Conservation (phyloP, 148 eudicot species). For the Chenopodium quinoa region DNA sequence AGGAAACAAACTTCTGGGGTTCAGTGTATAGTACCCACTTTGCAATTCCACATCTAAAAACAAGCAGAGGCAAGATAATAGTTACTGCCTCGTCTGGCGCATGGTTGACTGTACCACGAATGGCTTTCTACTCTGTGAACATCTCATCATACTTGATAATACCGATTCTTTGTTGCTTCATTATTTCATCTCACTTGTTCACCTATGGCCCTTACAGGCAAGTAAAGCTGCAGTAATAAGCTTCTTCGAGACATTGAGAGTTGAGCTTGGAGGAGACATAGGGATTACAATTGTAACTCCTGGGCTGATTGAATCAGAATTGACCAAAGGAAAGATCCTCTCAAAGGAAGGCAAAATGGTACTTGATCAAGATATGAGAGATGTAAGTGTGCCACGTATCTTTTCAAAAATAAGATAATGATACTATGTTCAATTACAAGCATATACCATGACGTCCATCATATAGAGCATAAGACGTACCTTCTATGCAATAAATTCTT, state of each 20-base stretch:
- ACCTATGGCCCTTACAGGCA: constrained; percentile 36
- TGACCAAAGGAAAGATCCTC: constrained; percentile 57
- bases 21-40: constrained; percentile 45
- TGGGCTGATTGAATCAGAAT: constrained; percentile 60
- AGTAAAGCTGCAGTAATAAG: constrained; percentile 61
- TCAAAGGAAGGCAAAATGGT: constrained; percentile 38
- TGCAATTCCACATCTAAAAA: constrained; percentile 50
- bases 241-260: constrained; percentile 57
- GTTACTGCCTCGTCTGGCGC: constrained; percentile 44
- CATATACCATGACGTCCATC: not conserved
- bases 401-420: not conserved
- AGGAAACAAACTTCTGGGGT: constrained; percentile 86
- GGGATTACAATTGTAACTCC: constrained; percentile 61
- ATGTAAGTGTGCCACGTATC: constrained; percentile 35
- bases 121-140: constrained; percentile 50
- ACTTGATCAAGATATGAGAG: constrained; percentile 49
- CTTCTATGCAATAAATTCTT: not conserved
- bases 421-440: not conserved
- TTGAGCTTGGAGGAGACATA: constrained; percentile 48
- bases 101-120: constrained; percentile 51
- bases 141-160: not conserved
- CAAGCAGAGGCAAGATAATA: constrained; percentile 49
- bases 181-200: not conserved
- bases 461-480: not conserved
- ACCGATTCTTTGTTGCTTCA: too few relatives aligned